Conservation (phyloP, 805 yeast genomes). For the Cephaloascus albidus region DNA sequence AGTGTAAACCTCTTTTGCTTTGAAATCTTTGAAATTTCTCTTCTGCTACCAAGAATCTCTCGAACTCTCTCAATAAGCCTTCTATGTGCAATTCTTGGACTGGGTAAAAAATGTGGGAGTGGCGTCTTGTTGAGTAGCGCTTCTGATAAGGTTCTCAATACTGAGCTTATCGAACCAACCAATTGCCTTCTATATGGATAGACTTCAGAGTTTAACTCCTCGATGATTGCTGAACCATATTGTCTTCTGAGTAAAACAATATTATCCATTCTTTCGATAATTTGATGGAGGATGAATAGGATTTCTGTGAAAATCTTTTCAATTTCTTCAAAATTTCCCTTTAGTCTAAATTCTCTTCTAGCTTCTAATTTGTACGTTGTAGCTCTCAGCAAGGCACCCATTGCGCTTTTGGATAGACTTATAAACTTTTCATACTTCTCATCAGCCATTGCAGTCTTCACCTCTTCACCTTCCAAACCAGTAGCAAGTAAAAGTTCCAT, state of each 20-base stretch:
- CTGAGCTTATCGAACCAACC: conserved; percentile 26
- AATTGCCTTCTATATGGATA: conserved; percentile 34
- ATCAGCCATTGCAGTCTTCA: conserved; percentile 11
- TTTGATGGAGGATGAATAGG: conserved; percentile 33
- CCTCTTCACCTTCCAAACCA: conserved; percentile 26
- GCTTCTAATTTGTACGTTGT: conserved; percentile 27
- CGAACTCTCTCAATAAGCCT: conserved; percentile 33
- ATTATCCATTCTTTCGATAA: conserved; percentile 37
- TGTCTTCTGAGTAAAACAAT: conserved; percentile 28
- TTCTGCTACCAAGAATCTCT: conserved; percentile 14
- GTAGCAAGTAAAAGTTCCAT: conserved; percentile 27
- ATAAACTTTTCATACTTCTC: conserved; percentile 19
- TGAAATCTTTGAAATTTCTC: conserved; percentile 1
- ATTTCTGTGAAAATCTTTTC: conserved; percentile 31
- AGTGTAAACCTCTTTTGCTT: background rate
- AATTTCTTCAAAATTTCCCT: conserved; percentile 31
- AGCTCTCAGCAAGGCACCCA: conserved; percentile 28
- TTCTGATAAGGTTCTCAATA: conserved; percentile 30
- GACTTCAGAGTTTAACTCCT: conserved; percentile 28
- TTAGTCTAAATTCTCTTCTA: conserved; percentile 37
- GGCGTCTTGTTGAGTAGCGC: conserved; percentile 36
- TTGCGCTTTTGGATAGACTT: conserved; percentile 23
- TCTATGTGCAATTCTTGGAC: conserved; percentile 37
- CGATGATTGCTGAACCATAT: conserved; percentile 37
- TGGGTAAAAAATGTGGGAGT: conserved; percentile 40